A percentile compares a stretch with the other conserved stretches of the same genome.
Evolutionary conservation across 768 basidiomycete species (phyloP).

Genomic region (Amanita inopinata): DNA sequence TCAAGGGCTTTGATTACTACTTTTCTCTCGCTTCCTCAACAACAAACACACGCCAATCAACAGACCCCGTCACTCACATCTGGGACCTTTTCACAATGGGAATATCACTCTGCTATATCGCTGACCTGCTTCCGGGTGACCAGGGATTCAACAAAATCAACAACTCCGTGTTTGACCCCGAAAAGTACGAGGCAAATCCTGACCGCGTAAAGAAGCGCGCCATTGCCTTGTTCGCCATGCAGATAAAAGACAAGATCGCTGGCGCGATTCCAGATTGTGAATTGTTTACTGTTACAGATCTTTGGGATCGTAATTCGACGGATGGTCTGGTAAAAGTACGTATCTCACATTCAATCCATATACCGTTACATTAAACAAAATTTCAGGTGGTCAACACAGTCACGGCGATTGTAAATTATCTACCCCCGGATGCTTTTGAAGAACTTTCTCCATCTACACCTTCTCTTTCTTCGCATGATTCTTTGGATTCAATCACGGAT

Average conservation of each 20-base stretch:
- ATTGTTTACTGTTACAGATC: conserved; percentile 84
- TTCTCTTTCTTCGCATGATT: conserved; percentile 44
- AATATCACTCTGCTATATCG: conserved; percentile 90
- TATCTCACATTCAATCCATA: conserved; percentile 7
- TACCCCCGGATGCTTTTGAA: conserved; percentile 63
- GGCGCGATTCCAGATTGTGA: conserved; percentile 61
- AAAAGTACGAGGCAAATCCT: conserved; percentile 54
- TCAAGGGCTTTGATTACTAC: conserved; percentile 63
- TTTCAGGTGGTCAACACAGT: conserved; percentile 83
- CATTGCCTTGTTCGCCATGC: conserved; percentile 87
- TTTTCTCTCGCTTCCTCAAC: conserved; percentile 47
- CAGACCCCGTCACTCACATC: conserved; percentile 89
- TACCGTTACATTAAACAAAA: conserved; percentile 10
- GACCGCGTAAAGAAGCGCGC: conserved; percentile 86
- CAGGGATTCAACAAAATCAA: conserved; percentile 48
- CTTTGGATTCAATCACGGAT: conserved; percentile 48
- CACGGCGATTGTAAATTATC: conserved; percentile 68
- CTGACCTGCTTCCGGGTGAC: conserved; percentile 75
- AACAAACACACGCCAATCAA: conserved; percentile 59
- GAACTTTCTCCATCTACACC: conserved; percentile 50
- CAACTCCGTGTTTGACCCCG: conserved; percentile 58
- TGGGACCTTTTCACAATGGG: conserved; percentile 94
- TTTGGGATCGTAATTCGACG: conserved; percentile 85
- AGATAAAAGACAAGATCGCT: conserved; percentile 54
- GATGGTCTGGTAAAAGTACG: conserved; percentile 91